phyloP scores from a whole-genome alignment of 1,139 yeast species.

The Debaryomyces robertsiae region DNA sequence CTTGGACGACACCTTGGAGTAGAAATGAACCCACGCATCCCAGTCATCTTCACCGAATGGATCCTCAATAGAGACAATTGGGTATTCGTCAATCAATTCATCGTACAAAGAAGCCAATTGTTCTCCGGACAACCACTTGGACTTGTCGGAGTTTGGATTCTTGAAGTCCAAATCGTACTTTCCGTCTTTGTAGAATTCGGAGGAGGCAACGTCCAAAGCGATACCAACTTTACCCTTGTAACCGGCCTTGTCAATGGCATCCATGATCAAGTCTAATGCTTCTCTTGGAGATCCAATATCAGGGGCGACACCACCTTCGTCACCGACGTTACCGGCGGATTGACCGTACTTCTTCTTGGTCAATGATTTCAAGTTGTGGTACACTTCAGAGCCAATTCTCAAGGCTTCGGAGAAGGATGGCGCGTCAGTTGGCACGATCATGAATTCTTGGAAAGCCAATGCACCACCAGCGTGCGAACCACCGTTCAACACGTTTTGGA shows the following conservation, averaged over 20 bases:
- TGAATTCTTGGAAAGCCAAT: constrained; percentile 92
- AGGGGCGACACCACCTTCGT: constrained; percentile 98
- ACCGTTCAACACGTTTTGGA: constrained; percentile 94
- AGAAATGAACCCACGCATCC: constrained; percentile 88
- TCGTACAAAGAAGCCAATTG: constrained; percentile 78
- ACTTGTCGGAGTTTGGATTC: constrained; percentile 80
- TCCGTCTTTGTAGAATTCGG: constrained; percentile 90
- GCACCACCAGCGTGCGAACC: constrained; percentile 98
- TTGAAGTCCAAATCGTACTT: constrained; percentile 92
- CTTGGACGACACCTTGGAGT: constrained; percentile 58
- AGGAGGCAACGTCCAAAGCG: constrained; percentile 88
- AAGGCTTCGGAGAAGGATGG: constrained; percentile 81
- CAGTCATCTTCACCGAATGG: constrained; percentile 97
- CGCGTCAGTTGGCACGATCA: constrained; percentile 89
- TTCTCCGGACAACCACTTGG: constrained; percentile 81
- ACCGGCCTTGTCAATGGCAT: constrained; percentile 82
- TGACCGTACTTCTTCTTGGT: constrained; percentile 88
- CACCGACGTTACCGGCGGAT: constrained; percentile 95
- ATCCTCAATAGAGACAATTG: constrained; percentile 92
- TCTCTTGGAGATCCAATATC: constrained; percentile 84
- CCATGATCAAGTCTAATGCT: constrained; percentile 85
- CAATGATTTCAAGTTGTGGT: constrained; percentile 82
- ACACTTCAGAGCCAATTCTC: constrained; percentile 89
- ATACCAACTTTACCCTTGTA: constrained; percentile 82
- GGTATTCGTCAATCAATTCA: constrained; percentile 74